These are phyloP conservation scores for Zygnema cylindricum DNA, from an alignment of 139 green algal species.

Conservation along the genomic window DNA sequence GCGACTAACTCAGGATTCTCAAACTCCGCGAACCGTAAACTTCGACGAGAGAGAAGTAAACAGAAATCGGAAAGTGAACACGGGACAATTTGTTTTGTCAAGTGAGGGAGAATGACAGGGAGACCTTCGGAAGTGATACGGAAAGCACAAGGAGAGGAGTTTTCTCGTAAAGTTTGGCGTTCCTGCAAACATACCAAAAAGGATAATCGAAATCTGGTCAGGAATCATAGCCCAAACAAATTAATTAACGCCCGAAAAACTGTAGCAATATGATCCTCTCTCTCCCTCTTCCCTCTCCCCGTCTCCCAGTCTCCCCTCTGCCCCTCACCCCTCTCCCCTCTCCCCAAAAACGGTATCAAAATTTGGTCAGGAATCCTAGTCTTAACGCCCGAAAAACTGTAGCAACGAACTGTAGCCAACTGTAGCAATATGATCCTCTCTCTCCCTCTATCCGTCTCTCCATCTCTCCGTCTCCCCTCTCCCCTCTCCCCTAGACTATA, in stretches of 20 bases:
- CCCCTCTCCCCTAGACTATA: too few species aligned
- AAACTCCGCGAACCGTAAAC: slow-evolving; percentile 14
- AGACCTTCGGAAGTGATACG: slow-evolving; percentile 46
- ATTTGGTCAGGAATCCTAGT: background rate
- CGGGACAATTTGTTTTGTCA: slow-evolving; percentile 54
- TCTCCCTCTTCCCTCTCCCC: too few species aligned
- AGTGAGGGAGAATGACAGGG: slow-evolving; percentile 46
- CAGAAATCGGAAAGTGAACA: slow-evolving; percentile 30
- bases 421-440: background rate
- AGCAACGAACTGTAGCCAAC: too few species aligned
- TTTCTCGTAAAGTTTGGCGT: slow-evolving; percentile 42
- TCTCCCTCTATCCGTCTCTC: too few species aligned
- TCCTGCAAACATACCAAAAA: slow-evolving; percentile 21
- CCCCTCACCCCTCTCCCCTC: too few species aligned
- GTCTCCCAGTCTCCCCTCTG: too few species aligned
- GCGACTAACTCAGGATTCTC: background rate
- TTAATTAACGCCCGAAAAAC: too few species aligned
- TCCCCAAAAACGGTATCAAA: background rate
- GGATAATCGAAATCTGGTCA: background rate
- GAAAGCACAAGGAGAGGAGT: slow-evolving; percentile 29
- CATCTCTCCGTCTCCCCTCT: too few species aligned
- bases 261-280: background rate
- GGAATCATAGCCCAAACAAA: too few species aligned
- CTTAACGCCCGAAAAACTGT: background rate
- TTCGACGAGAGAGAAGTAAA: slow-evolving; percentile 7